Base-by-base conservation (phyloP, 352 stramenopile species). In the Globisporangium viniferum region DNA sequence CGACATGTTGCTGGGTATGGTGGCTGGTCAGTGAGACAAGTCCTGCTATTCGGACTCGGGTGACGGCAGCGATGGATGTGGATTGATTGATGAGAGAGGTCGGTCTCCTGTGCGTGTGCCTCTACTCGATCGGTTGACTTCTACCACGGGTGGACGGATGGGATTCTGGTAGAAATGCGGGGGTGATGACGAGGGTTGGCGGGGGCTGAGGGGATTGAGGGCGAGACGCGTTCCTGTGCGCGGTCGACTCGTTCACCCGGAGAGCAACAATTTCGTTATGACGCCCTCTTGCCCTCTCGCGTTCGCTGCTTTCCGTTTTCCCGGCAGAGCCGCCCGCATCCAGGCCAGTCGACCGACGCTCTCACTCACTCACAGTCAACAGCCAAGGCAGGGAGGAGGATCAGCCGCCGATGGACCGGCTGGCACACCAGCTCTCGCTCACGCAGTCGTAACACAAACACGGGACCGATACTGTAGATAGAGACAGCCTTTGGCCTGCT, bases 1-100 rank as follows among this genome's bases (percentile, higher is more conserved):
- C 48, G 77, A 87, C 79, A 87, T 86, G 35, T 10, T 41, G 35
- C 51, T 49, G 49, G 27, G 27, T 22, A 20, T 63, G 2, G 41
- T 69, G 2, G 56, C 33, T 24, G 46, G 60, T 58, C 46, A 31
- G 49, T 51, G 55, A 15, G 57, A 64, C 31, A 69, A 64, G 64
- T 55, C 64, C 64, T 69, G 64, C 64, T 56, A n/a, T 63, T 69
- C 64, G 64, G 56, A 64, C 64, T 64, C 27, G 44, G 22, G 29
- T 44, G 62, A 27, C 20, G 24, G 54, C 27, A 20, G 33, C 39
- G 59, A 12, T 29, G 57, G 9, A 54, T 36, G 57, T 24, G 48
- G 12, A 22, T 22, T 14, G 53, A 31, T 24, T 14, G 53, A 31
- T 24, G 53, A 14, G 27, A 14, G 6, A 9, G 27, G 27, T 18